These are phyloP conservation scores for Thymus quinquecostatus DNA, from an alignment of 257 asterid species.

Conservation along the genomic window DNA sequence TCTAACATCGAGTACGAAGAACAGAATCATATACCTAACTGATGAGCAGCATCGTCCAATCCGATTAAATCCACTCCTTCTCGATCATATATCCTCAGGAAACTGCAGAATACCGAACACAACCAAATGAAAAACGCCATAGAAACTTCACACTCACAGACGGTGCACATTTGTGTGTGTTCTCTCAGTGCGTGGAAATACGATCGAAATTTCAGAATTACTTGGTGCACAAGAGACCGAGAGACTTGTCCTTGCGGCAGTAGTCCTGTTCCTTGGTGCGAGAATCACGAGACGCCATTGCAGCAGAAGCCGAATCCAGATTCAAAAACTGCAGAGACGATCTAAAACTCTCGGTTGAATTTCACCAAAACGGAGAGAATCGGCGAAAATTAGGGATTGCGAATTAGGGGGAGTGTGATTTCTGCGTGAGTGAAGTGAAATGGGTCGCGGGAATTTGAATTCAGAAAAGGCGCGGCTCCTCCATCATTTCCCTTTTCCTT, in stretches of 20 bases:
- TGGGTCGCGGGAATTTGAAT: conserved; percentile 46
- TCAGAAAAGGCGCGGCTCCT: conserved; percentile 34
- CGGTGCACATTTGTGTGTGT: not conserved
- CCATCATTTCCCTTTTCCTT: not conserved
- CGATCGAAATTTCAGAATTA: conserved; percentile 25
- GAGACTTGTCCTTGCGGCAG: conserved; percentile 63
- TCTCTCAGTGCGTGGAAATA: not conserved
- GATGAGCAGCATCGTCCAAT: conserved; percentile 58
- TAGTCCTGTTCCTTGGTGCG: conserved; percentile 44
- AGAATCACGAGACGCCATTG: conserved; percentile 45
- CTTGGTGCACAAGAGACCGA: conserved; percentile 64
- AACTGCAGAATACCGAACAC: conserved; percentile 44
- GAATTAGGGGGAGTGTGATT: not conserved
- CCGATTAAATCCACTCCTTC: conserved; percentile 62
- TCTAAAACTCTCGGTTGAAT: not conserved
- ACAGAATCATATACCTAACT: conserved; percentile 47
- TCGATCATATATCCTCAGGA: conserved; percentile 57
- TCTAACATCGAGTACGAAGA: not conserved
- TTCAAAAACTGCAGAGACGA: conserved; percentile 5
- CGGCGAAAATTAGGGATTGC: conserved; percentile 23
- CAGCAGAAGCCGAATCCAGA: not conserved
- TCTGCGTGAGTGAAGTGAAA: not conserved
- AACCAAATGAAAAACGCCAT: conserved; percentile 4
- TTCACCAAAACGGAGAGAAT: not conserved
- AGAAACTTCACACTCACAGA: not conserved